Percentiles rank a stretch among this genome's conserved stretches.
Conservation (phyloP, 176 grass and related monocot species). For the Oryza punctata region DNA sequence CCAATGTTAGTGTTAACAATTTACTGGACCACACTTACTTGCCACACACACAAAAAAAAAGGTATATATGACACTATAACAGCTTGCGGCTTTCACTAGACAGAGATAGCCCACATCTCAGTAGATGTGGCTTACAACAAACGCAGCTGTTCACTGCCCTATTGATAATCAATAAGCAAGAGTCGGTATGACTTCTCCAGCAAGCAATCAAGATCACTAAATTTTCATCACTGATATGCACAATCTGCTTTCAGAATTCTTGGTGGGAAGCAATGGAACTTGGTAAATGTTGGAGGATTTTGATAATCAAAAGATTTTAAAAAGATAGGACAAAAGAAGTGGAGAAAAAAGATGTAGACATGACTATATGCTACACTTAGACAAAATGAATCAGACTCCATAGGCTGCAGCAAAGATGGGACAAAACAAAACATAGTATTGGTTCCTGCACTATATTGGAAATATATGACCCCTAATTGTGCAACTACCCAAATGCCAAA, state of each 20-base stretch:
- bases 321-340: neutral
- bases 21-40: neutral
- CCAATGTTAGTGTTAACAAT: neutral
- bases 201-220: neutral
- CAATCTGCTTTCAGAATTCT: neutral
- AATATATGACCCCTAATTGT: neutral
- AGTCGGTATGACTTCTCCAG: neutral
- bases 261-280: neutral
- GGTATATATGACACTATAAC: neutral
- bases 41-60: neutral
- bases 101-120: neutral
- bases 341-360: neutral
- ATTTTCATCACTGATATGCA: neutral
- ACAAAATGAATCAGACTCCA: neutral
- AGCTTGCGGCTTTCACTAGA: conserved; percentile 8
- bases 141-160: neutral
- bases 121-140: neutral
- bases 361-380: neutral
- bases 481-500: neutral
- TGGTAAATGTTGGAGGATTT: neutral
- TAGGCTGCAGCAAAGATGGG: neutral
- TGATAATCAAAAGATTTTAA: neutral
- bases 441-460: neutral
- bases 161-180: neutral
- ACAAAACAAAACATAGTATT: neutral